These are phyloP conservation scores for Alternaria rosae DNA, from an alignment of 2,329 filamentous ascomycete genomes.

Conservation along the genomic window DNA sequence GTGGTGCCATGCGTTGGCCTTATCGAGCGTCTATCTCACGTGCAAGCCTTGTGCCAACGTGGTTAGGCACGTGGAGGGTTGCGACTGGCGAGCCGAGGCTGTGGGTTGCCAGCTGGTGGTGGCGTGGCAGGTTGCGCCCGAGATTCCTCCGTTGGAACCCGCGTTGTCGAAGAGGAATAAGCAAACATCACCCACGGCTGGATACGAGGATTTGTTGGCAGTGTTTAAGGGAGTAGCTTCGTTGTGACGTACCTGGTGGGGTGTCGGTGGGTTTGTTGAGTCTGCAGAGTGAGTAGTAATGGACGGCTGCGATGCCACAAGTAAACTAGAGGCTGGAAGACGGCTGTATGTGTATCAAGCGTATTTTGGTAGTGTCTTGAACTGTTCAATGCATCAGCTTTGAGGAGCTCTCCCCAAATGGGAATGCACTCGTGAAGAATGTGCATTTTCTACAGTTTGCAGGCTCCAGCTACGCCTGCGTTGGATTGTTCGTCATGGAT, in stretches of 20 bases:
- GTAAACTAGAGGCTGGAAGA: neutral
- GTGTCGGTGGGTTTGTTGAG: neutral
- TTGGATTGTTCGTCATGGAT: neutral
- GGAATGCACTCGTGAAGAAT: neutral
- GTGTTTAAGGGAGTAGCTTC: neutral
- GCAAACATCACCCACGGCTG: neutral
- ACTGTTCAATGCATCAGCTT: neutral
- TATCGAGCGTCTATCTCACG: neutral
- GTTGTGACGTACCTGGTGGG: neutral
- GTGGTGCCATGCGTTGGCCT: neutral
- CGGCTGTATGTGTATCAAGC: too few species aligned
- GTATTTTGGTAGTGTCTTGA: too few species aligned
- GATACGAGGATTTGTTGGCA: neutral
- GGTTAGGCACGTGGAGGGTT: neutral
- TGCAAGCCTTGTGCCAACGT: neutral
- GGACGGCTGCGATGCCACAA: neutral
- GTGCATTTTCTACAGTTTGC: neutral
- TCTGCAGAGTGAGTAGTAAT: neutral
- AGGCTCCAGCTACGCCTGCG: neutral
- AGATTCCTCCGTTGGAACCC: neutral
- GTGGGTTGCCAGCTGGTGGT: neutral
- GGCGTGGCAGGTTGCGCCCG: neutral
- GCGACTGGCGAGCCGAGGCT: neutral
- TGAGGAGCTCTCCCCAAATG: neutral
- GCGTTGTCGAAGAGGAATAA: neutral